These are phyloP conservation scores for Hysterangium stoloniferum DNA, from an alignment of 768 basidiomycete species.

Conservation along the genomic window DNA sequence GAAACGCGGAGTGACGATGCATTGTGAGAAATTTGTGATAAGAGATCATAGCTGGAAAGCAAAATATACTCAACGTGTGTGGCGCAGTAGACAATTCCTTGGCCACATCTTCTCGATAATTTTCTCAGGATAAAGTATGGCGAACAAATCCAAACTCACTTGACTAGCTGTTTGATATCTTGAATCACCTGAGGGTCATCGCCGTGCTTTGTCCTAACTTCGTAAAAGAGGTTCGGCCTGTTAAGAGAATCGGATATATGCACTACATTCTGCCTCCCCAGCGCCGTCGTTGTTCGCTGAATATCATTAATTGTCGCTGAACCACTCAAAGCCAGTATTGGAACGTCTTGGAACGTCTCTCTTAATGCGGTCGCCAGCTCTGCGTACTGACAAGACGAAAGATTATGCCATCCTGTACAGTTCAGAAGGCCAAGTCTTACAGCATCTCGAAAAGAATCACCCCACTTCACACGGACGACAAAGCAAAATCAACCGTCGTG, in stretches of 20 bases:
- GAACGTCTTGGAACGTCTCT: background rate
- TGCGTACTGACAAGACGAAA: background rate
- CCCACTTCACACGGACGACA: background rate
- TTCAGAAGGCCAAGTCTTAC: background rate
- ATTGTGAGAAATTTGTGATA: background rate
- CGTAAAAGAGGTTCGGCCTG: background rate
- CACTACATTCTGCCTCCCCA: background rate
- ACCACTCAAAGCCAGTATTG: constrained; percentile 1
- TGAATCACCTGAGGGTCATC: background rate
- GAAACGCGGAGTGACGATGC: background rate
- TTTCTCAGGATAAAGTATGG: background rate
- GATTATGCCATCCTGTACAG: background rate
- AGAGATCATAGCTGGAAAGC: background rate
- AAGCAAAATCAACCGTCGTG: background rate
- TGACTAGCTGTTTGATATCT: background rate
- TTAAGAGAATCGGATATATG: background rate
- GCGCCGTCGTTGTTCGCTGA: background rate
- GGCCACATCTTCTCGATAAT: background rate
- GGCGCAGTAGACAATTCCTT: constrained; percentile 8
- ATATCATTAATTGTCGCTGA: background rate
- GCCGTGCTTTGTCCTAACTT: background rate
- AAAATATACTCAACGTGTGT: background rate
- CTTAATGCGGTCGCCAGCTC: background rate
- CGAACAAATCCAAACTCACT: background rate
- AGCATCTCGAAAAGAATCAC: background rate